Evolutionary conservation across 1,284 basidiomycete species (phyloP), one percentile per base, ranked within the genome.

Genomic region (Ustilago curta): DNA sequence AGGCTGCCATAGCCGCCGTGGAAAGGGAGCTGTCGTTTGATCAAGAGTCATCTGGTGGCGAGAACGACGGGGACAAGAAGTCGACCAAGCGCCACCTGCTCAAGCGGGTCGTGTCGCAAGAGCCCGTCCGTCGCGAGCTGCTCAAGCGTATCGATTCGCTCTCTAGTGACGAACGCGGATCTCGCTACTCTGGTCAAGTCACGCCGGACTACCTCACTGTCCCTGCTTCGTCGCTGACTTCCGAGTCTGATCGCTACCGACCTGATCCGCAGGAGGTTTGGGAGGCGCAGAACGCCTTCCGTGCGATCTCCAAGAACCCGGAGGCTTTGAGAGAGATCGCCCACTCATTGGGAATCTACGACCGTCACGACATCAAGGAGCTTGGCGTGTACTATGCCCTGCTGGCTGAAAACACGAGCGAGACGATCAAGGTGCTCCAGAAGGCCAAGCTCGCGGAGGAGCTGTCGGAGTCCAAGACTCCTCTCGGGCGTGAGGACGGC

Each of bases 401-500:
- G 19, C 8, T 62, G 21, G 29, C 51, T 3, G 2, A n/a, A 2
- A 8, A 59, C 48, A 1, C 6, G 9, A 3, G 40, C 4, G n/a
- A 29, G 16, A 56, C 67, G 1, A 37, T 7, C 14, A 8, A 50
- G 27, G 52, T 32, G 25, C 4, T 66, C 16, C 19, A 49, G 52
- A 40, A 43, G 21, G 52, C 57, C 6, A 59, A 56, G 42, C 16
- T 37, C 25, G 52, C 47, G 1, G 52, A 66, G 48, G 56, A 56
- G 63, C 2, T 66, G 8, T 7, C 31, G 39, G 63, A 66, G 57
- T 55, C 51, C 19, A 59, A 66, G 52, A 1, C 18, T 4, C 19
- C 8, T 23, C 21, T 44, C 11, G 18, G 45, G 23, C 1, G 11
- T 1, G 12, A 23, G n/a, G 6, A 29, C 45, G 8, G 45, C 8